These are phyloP conservation scores for Aspergillus carlsbadensis DNA, from an alignment of 495 filamentous ascomycete species.

Conservation along the genomic window DNA sequence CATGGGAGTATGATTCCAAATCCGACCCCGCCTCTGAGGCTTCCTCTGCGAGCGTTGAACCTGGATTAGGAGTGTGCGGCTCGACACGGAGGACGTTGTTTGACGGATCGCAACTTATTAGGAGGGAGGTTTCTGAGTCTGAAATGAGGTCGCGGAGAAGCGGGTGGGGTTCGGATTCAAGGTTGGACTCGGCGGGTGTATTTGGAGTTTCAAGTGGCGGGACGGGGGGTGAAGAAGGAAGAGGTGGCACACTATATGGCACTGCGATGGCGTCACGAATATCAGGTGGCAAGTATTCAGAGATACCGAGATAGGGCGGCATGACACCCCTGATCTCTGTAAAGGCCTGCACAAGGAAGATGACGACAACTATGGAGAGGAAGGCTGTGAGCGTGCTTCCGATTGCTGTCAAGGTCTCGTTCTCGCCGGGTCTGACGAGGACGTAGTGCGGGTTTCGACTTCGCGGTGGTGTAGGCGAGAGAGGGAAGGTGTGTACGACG, in stretches of 20 bases:
- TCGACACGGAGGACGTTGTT: constrained; percentile 13
- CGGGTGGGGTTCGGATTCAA: not conserved
- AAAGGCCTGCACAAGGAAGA: constrained; percentile 63
- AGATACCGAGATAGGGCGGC: constrained; percentile 55
- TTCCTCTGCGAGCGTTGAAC: not conserved
- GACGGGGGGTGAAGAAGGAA: not conserved
- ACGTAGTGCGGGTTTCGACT: constrained; percentile 64
- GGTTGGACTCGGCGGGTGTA: not conserved
- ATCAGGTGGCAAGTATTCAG: constrained; percentile 40
- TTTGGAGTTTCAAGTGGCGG: not conserved
- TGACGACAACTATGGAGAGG: constrained; percentile 53
- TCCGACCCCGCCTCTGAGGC: not conserved
- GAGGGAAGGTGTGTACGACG: constrained; percentile 79
- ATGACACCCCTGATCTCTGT: constrained; percentile 64
- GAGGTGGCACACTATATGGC: constrained; percentile 13
- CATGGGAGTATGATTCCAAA: not conserved
- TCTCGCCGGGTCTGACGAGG: constrained; percentile 54
- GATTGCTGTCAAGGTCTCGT: constrained; percentile 46
- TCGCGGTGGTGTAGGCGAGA: constrained; percentile 53
- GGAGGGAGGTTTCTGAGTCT: constrained; percentile 5
- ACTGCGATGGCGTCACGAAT: constrained; percentile 28
- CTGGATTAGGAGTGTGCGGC: not conserved
- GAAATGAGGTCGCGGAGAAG: constrained; percentile 6
- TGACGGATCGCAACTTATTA: constrained; percentile 8
- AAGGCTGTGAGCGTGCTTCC: constrained; percentile 50